Conservation (phyloP, 768 basidiomycete species). For the Wakefieldia striispora region DNA sequence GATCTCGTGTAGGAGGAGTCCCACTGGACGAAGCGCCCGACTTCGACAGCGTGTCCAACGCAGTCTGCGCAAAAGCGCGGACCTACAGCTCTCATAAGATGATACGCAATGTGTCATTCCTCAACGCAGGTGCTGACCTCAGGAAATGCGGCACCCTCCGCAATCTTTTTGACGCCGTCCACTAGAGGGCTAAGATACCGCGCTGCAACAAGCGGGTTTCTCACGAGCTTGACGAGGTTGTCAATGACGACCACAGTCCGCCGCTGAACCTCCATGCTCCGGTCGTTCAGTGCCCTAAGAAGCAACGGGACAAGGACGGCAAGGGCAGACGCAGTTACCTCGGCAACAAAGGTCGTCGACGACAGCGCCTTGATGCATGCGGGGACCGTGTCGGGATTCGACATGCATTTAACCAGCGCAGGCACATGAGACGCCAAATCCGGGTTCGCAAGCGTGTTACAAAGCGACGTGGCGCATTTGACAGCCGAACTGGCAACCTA, state of each 20-base stretch:
- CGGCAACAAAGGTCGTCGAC: conserved; percentile 93
- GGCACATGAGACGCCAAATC: conserved; percentile 90
- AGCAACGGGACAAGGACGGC: conserved; percentile 94
- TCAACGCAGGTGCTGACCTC: conserved; percentile 52
- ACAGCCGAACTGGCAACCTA: conserved; percentile 84
- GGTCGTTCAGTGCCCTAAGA: conserved; percentile 86
- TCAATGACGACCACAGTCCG: conserved; percentile 93
- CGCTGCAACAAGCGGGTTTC: conserved; percentile 86
- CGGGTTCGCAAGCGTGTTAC: conserved; percentile 87
- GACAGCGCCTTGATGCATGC: conserved; percentile 94
- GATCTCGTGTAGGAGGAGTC: conserved; percentile 69
- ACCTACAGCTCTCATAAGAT: conserved; percentile 46
- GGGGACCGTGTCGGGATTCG: conserved; percentile 81
- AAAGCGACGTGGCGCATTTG: conserved; percentile 88
- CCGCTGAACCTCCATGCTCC: conserved; percentile 95
- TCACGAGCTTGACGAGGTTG: conserved; percentile 96
- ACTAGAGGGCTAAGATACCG: conserved; percentile 84
- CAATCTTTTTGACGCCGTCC: conserved; percentile 88
- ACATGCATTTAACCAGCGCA: conserved; percentile 91
- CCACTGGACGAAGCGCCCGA: conserved; percentile 80
- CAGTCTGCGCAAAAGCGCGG: conserved; percentile 87
- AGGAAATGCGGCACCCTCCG: conserved; percentile 90
- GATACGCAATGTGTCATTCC: conserved; percentile 6
- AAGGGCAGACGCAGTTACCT: conserved; percentile 94
- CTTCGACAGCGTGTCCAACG: conserved; percentile 74